Conservation (phyloP, 2,329 filamentous ascomycete species). For the Colletotrichum eremochloae region DNA sequence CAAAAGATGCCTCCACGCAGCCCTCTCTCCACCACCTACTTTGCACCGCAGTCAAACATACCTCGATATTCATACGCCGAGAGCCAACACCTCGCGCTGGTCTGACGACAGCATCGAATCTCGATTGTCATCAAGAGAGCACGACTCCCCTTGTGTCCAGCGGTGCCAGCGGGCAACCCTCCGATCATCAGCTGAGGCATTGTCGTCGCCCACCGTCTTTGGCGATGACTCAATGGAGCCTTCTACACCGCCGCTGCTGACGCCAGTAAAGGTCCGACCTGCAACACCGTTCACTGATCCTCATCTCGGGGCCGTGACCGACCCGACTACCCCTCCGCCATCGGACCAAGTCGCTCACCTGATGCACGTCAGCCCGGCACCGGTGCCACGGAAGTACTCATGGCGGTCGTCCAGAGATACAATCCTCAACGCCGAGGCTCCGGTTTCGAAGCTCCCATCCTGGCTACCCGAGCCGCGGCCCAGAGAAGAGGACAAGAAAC, state of each 20-base stretch:
- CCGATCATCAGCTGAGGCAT: constrained; percentile 32
- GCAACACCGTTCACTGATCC: constrained; percentile 37
- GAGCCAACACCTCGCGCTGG: constrained; percentile 37
- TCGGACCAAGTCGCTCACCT: constrained; percentile 28
- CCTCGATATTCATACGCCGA: constrained; percentile 16
- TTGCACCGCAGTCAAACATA: constrained; percentile 14
- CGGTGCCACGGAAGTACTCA: constrained; percentile 26
- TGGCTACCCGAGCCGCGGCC: constrained; percentile 29
- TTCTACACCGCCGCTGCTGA: constrained; percentile 16
- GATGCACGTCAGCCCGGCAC: constrained; percentile 15
- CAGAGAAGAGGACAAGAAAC: background rate
- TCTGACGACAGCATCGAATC: constrained; percentile 39
- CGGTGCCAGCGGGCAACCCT: constrained; percentile 23
- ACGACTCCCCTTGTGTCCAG: constrained; percentile 31
- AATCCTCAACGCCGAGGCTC: constrained; percentile 27
- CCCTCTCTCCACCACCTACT: constrained; percentile 29
- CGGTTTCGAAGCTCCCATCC: constrained; percentile 23
- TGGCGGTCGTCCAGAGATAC: constrained; percentile 39
- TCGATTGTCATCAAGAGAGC: constrained; percentile 35
- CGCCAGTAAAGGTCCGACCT: constrained; percentile 31
- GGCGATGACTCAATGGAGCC: constrained; percentile 28
- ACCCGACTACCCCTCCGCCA: constrained; percentile 35
- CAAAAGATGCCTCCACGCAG: background rate
- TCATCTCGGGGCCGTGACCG: constrained; percentile 15
- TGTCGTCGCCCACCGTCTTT: constrained; percentile 33